Conservation (phyloP, 1,284 basidiomycete species). For the Malassezia caprae region DNA sequence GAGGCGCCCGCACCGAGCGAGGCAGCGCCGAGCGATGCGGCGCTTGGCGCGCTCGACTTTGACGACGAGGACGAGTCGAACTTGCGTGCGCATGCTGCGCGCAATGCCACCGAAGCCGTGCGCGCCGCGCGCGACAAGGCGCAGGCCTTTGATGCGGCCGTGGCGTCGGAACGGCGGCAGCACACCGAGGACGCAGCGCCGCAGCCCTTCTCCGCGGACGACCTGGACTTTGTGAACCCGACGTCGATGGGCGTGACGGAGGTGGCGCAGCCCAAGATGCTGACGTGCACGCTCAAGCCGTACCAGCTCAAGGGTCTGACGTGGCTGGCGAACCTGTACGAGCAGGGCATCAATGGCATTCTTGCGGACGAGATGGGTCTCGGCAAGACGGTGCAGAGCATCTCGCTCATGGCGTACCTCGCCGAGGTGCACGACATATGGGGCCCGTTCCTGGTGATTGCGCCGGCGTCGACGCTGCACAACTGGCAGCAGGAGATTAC, state of each 20-base stretch:
- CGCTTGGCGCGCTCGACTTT: conserved; percentile 75
- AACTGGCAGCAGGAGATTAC: conserved; percentile 99
- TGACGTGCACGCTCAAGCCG: conserved; percentile 93
- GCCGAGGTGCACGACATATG: conserved; percentile 97
- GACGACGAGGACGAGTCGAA: conserved; percentile 90
- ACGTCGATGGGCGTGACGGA: conserved; percentile 73
- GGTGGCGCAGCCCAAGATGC: conserved; percentile 83
- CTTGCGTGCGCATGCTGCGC: conserved; percentile 72
- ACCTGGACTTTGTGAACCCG: conserved; percentile 98
- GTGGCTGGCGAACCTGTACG: conserved; percentile 94
- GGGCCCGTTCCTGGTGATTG: conserved; percentile 99
- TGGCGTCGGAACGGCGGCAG: conserved; percentile 59
- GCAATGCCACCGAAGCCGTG: conserved; percentile 83
- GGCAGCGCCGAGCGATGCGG: conserved; percentile 34
- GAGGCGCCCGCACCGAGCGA: conserved; percentile 53
- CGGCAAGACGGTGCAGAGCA: conserved; percentile 88
- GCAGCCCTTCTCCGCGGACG: conserved; percentile 57
- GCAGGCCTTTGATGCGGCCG: conserved; percentile 70
- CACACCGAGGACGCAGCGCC: conserved; percentile 33
- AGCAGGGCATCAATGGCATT: conserved; percentile 70
- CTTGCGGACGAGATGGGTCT: conserved; percentile 71
- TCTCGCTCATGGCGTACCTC: conserved; percentile 88
- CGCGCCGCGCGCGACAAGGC: conserved; percentile 70
- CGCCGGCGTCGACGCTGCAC: conserved; percentile 91
- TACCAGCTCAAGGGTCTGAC: conserved; percentile 97